Evolutionary conservation across 148 eudicot species (phyloP).

Genomic region (Rhododendron vialii): DNA sequence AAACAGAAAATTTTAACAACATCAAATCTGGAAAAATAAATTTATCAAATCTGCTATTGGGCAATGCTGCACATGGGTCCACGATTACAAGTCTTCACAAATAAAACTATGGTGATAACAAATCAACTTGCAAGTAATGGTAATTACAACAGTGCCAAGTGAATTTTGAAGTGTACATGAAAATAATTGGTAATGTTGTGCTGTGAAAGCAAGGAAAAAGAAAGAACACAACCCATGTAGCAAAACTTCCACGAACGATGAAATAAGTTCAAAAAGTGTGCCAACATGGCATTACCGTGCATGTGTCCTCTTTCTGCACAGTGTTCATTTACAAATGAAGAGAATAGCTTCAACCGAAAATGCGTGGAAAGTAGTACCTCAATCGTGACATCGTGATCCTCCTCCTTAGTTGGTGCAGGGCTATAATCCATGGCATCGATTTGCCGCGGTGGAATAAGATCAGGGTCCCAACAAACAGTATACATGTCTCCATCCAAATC

Average conservation of each 20-base stretch:
- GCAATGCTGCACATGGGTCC: no score
- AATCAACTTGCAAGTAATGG: not conserved
- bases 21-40: not conserved
- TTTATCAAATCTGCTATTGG: not conserved
- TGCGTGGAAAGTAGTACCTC: conserved; percentile 28
- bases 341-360: not conserved
- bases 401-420: conserved; percentile 31
- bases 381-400: conserved; percentile 78
- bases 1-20: not conserved
- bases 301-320: not conserved
- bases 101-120: not conserved
- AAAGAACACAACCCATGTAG: not conserved
- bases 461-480: conserved; percentile 85
- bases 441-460: conserved; percentile 60
- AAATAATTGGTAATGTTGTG: not conserved
- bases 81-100: not conserved
- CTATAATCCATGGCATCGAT: conserved; percentile 66
- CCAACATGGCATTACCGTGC: not conserved
- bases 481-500: conserved; percentile 95
- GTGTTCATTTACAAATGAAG: not conserved
- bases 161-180: not conserved
- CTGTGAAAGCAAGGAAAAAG: not conserved
- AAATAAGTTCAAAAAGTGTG: not conserved
- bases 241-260: not conserved
- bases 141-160: not conserved